Conservation (phyloP, 441 rosid genomes). For the Manihot esculenta region DNA sequence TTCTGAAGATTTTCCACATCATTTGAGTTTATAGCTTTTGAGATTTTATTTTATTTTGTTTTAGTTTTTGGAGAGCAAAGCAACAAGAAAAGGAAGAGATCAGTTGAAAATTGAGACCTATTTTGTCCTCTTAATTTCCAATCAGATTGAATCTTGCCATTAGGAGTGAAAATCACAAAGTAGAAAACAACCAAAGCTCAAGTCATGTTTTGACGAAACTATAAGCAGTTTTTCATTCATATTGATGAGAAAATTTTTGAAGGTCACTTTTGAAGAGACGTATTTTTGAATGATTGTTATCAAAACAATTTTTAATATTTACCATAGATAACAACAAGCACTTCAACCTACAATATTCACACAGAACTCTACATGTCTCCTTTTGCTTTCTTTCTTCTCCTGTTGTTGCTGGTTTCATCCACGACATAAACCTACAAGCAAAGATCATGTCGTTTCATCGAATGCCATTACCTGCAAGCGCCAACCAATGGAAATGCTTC, state of each 20-base stretch:
- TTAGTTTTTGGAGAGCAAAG: no score
- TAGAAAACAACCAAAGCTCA: no score
- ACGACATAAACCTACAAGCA: conserved; percentile 29
- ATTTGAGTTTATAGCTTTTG: no score
- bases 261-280: conserved; percentile 11
- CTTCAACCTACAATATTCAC: conserved; percentile 46
- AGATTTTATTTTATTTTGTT: no score
- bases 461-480: conserved; percentile 53
- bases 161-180: no score
- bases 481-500: conserved; percentile 15
- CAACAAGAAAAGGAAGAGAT: no score
- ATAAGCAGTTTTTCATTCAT: conserved; percentile 19
- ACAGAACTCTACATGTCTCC: conserved; percentile 22
- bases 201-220: background rate
- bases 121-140: no score
- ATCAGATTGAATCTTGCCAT: no score
- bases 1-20: no score
- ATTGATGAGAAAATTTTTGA: background rate
- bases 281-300: conserved; percentile 18
- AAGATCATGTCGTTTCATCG: conserved; percentile 54
- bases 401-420: conserved; percentile 32
- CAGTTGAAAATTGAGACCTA: no score
- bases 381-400: conserved; percentile 20
- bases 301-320: conserved; percentile 26
- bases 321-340: conserved; percentile 30